Evolutionary conservation across 2,329 filamentous ascomycete species (phyloP).

Genomic region (Aspergillus brunneoviolaceus): DNA sequence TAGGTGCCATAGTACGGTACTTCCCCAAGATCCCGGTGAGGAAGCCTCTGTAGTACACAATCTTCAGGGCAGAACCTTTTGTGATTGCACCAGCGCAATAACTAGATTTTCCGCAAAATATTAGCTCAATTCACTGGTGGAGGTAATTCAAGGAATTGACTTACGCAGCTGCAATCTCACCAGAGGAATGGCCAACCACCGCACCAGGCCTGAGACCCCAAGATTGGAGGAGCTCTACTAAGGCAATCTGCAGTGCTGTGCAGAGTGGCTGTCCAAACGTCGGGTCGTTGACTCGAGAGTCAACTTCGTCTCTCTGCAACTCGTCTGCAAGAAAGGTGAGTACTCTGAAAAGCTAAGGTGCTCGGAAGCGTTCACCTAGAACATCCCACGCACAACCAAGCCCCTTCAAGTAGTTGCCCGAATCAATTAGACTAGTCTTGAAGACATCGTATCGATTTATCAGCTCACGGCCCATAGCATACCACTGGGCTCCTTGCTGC

Average conservation of each 20-base stretch:
- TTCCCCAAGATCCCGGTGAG: background rate
- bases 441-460: slow-evolving; percentile 19
- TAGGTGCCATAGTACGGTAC: too few relatives aligned
- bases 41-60: slow-evolving; percentile 15
- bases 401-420: slow-evolving; percentile 10
- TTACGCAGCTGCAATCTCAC: slow-evolving; percentile 13
- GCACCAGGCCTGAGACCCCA: slow-evolving; percentile 3
- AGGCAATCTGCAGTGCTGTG: slow-evolving; percentile 6
- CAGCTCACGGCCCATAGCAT: slow-evolving; percentile 27
- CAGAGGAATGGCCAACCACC: slow-evolving; percentile 11
- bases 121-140: background rate
- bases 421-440: slow-evolving; percentile 7
- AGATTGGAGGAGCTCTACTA: slow-evolving; percentile 8
- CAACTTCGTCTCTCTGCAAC: slow-evolving; percentile 16
- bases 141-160: background rate
- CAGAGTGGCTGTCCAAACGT: slow-evolving; percentile 7
- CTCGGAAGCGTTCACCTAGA: background rate
- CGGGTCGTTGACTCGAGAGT: slow-evolving; percentile 5
- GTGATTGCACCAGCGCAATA: slow-evolving; percentile 9
- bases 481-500: slow-evolving; percentile 31
- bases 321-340: background rate
- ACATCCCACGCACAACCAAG: slow-evolving; percentile 16
- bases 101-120: background rate
- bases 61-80: slow-evolving; percentile 1
- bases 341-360: background rate